Evolutionary conservation across 2,329 filamentous ascomycete genomes (phyloP), one percentile per base, ranked within the genome.

Genomic region (Fusarium sp.): DNA sequence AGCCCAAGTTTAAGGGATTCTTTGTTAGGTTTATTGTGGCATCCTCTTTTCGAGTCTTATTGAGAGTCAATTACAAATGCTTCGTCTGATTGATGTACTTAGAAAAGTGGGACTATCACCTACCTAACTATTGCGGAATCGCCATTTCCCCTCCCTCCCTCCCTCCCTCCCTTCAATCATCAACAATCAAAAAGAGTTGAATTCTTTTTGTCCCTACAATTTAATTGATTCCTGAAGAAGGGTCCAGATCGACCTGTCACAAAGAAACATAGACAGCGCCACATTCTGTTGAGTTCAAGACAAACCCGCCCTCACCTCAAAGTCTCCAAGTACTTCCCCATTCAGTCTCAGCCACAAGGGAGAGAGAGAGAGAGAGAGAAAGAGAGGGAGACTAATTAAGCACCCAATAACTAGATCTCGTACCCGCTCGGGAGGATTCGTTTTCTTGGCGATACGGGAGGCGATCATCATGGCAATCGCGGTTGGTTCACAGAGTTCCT

Each of bases 101-200:
- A 63, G 47, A 73, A 78, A 77, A 78, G 76, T 78, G 76, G 76
- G 74, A 67, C 74, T 56, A 62, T 68, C 61, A 65, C 63, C 65
- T 34, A 1, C 14, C 32, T 34, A 34, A 34, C 32, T 62, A 75
- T 77, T 68, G 72, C 63, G 72, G 64, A 67, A 77, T 78, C 58
- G 62, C 41, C 32, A 41, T 65, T 75, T 62, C 66, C 74, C 70
- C 72, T 69, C 74, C 60, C 68, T 58, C 74, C 70, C 72, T 69
- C 74, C 60, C 68, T 58, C 74, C 70, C 72, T 69, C 74, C 60
- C 68, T 59, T 59, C 13, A 30, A 24, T 58, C 42, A 39, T 59
- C 32, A 45, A 48, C 45, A 22, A 24, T 55, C 26, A 18, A 30
- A 32, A 26, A 51, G 47, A 54, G 39, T 41, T 30, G 17, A 45